Conservation (phyloP, 1,284 basidiomycete genomes). For the Ustilago bromivora region DNA sequence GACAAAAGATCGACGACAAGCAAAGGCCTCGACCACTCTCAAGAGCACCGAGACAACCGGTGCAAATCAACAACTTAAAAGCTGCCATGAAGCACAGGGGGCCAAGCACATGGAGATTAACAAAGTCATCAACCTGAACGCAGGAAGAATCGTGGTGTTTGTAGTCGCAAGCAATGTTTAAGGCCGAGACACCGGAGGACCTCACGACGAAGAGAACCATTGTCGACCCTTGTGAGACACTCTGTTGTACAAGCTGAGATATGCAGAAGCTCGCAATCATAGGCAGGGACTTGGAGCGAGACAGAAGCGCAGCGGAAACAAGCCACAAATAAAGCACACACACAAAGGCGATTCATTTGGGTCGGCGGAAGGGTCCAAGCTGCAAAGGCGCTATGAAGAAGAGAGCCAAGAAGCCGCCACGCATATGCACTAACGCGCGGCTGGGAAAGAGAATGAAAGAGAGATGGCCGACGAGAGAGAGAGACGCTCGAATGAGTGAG, state of each 20-base stretch:
- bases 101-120: not conserved
- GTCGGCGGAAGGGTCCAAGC: slow-evolving; percentile 13
- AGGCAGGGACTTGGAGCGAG: not conserved
- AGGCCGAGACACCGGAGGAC: slow-evolving; percentile 4
- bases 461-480: not conserved
- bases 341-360: not conserved
- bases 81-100: not conserved
- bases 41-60: not conserved
- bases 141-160: slow-evolving; percentile 16
- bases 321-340: slow-evolving; percentile 9
- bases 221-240: not conserved
- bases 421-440: not conserved
- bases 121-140: not conserved
- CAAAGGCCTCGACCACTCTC: not conserved
- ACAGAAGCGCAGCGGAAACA: slow-evolving; percentile 5
- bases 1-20: slow-evolving; percentile 5
- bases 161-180: slow-evolving; percentile 18
- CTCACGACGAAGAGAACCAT: not conserved
- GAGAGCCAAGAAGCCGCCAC: not conserved
- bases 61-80: not conserved
- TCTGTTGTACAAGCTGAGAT: not conserved
- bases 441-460: not conserved
- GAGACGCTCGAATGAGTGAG: slow-evolving; percentile 1
- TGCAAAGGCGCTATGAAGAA: not conserved
- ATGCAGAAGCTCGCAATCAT: not conserved